phyloP scores from a whole-genome alignment of 257 asterid species.

The Nicotiana attenuata region DNA sequence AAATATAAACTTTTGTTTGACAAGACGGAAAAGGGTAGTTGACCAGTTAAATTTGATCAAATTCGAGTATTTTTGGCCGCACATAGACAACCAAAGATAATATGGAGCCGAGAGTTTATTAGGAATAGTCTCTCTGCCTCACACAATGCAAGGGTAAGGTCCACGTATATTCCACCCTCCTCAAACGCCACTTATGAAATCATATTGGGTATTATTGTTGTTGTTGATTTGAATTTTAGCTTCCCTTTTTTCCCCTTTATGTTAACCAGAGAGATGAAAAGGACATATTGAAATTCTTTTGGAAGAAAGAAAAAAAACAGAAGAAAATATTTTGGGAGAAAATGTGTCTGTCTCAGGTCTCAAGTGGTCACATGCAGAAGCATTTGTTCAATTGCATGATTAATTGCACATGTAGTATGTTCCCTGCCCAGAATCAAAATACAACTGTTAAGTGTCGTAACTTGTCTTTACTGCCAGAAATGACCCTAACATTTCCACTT shows the following conservation, averaged over 20 bases:
- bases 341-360: not conserved
- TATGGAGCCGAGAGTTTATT: too few relatives aligned
- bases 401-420: conserved; percentile 67
- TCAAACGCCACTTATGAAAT: too few relatives aligned
- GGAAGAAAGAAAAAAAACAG: not conserved
- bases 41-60: not conserved
- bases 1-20: not conserved
- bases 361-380: conserved; percentile 14
- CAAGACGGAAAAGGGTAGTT: not conserved
- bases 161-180: too few relatives aligned
- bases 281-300: not conserved
- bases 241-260: not conserved
- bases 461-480: conserved; percentile 42
- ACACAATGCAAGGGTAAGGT: too few relatives aligned
- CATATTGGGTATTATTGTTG: too few relatives aligned
- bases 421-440: conserved; percentile 50
- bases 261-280: not conserved
- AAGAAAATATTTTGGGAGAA: not conserved
- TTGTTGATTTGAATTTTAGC: not conserved
- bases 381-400: conserved; percentile 29
- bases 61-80: too few relatives aligned
- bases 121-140: too few relatives aligned
- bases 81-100: too few relatives aligned
- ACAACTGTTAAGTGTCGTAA: conserved; percentile 50
- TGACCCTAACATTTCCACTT: conserved; percentile 20